These are phyloP conservation scores for Yarrowia osloensis DNA, from an alignment of 805 yeast genomes.

Conservation along the genomic window DNA sequence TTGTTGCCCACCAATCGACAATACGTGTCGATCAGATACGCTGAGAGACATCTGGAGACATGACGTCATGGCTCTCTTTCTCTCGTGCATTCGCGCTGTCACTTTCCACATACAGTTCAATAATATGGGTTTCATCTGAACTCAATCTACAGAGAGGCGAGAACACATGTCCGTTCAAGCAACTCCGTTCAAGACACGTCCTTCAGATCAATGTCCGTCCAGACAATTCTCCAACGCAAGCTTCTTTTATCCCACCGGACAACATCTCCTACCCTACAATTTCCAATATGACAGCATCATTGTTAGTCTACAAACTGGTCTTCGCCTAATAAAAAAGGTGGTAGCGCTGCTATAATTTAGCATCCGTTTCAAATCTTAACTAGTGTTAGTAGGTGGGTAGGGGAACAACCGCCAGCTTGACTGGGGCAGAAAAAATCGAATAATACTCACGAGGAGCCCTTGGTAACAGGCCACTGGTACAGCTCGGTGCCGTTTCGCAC, in stretches of 20 bases:
- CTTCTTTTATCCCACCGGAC: too few relatives aligned
- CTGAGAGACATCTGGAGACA: background rate
- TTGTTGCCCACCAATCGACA: background rate
- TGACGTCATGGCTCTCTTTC: background rate
- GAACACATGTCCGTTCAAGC: too few relatives aligned
- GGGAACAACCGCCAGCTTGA: background rate
- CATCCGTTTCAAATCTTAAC: slow-evolving; percentile 28
- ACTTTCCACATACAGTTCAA: slow-evolving; percentile 13
- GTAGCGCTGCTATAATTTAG: slow-evolving; percentile 29
- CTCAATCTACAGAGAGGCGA: background rate
- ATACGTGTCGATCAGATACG: background rate
- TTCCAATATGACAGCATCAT: background rate
- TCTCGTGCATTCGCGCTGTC: background rate
- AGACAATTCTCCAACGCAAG: too few relatives aligned
- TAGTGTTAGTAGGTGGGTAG: slow-evolving; percentile 15
- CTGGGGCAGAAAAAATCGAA: too few relatives aligned
- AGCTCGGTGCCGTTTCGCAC: slow-evolving; percentile 60
- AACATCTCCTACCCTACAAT: too few relatives aligned
- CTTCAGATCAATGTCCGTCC: too few relatives aligned
- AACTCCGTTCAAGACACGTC: too few relatives aligned
- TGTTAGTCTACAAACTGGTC: slow-evolving; percentile 24
- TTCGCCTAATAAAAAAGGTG: slow-evolving; percentile 8
- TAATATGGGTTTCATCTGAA: background rate
- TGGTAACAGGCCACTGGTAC: slow-evolving; percentile 82
- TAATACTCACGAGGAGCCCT: slow-evolving; percentile 37